phyloP scores from a whole-genome alignment of 768 basidiomycete species.

The Hortiboletus campestris region DNA sequence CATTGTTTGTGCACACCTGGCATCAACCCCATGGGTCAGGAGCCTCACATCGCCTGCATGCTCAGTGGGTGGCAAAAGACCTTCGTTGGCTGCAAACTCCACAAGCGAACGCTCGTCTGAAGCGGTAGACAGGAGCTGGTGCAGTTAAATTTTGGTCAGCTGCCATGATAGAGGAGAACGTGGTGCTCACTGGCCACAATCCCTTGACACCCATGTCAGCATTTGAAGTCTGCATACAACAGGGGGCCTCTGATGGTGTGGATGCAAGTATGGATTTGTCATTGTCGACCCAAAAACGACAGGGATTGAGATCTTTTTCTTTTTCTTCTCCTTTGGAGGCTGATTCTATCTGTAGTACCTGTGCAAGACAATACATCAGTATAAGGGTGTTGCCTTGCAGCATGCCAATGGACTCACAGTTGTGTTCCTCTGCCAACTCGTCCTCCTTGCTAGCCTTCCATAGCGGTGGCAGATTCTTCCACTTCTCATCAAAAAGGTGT shows the following conservation, averaged over 20 bases:
- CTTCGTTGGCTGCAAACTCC: background rate
- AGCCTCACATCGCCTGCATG: background rate
- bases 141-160: too few relatives aligned
- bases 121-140: background rate
- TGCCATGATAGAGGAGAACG: too few relatives aligned
- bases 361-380: conserved; percentile 18
- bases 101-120: background rate
- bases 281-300: too few relatives aligned
- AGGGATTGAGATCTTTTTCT: conserved; percentile 46
- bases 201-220: too few relatives aligned
- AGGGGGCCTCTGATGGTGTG: too few relatives aligned
- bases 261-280: too few relatives aligned
- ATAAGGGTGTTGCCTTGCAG: background rate
- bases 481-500: conserved; percentile 89
- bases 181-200: too few relatives aligned
- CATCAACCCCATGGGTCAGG: background rate
- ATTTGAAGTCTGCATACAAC: too few relatives aligned
- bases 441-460: conserved; percentile 56
- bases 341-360: conserved; percentile 62
- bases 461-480: conserved; percentile 71
- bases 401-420: conserved; percentile 45
- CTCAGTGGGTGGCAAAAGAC: background rate
- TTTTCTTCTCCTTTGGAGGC: conserved; percentile 64
- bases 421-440: conserved; percentile 64
- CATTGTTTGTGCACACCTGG: background rate